Evolutionary conservation across 305 asterid species (phyloP).

Genomic region (Fraxinus velutina): DNA sequence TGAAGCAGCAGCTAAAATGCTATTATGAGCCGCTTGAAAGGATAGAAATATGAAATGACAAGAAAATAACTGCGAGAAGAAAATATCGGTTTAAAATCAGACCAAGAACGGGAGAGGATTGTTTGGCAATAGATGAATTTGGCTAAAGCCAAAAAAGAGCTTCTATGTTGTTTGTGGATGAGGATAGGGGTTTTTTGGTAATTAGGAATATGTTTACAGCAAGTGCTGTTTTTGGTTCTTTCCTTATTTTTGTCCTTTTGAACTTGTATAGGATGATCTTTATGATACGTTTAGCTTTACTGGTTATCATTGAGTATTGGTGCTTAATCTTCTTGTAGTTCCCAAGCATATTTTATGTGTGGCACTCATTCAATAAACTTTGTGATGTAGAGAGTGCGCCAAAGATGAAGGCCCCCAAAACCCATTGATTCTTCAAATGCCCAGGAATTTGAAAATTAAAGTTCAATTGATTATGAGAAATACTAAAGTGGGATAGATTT

Average conservation of each 20-base stretch:
- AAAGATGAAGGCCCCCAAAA: neutral
- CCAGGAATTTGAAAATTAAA: neutral
- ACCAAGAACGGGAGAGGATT: neutral
- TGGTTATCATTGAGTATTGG: neutral
- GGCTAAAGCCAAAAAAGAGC: neutral
- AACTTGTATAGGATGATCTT: neutral
- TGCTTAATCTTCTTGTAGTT: neutral
- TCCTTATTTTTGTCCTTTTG: neutral
- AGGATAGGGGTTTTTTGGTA: neutral
- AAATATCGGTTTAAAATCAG: neutral
- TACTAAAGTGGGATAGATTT: neutral
- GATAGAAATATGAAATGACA: neutral
- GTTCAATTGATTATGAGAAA: neutral
- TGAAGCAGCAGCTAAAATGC: neutral
- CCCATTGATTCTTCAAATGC: neutral
- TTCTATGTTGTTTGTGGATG: neutral
- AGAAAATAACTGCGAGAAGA: neutral
- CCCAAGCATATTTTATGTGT: neutral
- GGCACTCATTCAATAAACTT: neutral
- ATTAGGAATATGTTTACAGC: neutral
- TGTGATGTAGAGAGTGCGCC: neutral
- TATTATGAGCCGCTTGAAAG: neutral
- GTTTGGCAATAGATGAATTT: neutral
- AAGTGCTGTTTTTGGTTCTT: neutral
- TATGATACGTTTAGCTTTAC: neutral